Percentiles rank a stretch among this genome's conserved stretches.
phyloP scores from a whole-genome alignment of 768 basidiomycete species.

The Mycena alexandri region DNA sequence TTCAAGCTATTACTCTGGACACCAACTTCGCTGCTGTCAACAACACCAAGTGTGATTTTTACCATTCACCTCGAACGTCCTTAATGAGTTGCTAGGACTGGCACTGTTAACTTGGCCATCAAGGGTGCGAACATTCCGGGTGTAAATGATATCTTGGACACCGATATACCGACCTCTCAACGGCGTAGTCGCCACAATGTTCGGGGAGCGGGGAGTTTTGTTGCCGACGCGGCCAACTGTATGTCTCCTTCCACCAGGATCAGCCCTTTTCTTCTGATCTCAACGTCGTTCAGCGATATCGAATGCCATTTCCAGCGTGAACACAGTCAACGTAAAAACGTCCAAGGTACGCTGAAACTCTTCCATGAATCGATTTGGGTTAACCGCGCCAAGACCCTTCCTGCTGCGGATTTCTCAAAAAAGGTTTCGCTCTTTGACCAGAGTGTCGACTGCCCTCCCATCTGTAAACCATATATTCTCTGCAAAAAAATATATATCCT shows the following conservation, averaged over 20 bases:
- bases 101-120: slow-evolving; percentile 25
- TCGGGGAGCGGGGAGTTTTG: slow-evolving; percentile 2
- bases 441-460: slow-evolving; percentile 40
- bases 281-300: slow-evolving; percentile 3
- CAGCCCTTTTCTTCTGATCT: too few relatives aligned
- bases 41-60: slow-evolving; percentile 26
- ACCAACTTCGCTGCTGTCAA: slow-evolving; percentile 43
- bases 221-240: slow-evolving; percentile 11
- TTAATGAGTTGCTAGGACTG: slow-evolving; percentile 16
- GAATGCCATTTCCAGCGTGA: slow-evolving; percentile 23
- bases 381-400: slow-evolving; percentile 36
- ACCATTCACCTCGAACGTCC: neutral
- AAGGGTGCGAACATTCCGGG: slow-evolving; percentile 28
- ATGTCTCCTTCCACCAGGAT: neutral
- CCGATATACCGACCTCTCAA: neutral
- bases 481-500: neutral
- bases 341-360: slow-evolving; percentile 24
- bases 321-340: slow-evolving; percentile 50
- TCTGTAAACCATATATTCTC: slow-evolving; percentile 15
- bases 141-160: slow-evolving; percentile 5
- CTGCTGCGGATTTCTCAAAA: slow-evolving; percentile 49
- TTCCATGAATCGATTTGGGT: neutral
- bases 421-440: slow-evolving; percentile 46
- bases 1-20: slow-evolving; percentile 46
- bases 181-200: slow-evolving; percentile 17